Evolutionary conservation across 129 eudicot genomes (phyloP).

Genomic region (Chrysanthemum lavandulifolium): DNA sequence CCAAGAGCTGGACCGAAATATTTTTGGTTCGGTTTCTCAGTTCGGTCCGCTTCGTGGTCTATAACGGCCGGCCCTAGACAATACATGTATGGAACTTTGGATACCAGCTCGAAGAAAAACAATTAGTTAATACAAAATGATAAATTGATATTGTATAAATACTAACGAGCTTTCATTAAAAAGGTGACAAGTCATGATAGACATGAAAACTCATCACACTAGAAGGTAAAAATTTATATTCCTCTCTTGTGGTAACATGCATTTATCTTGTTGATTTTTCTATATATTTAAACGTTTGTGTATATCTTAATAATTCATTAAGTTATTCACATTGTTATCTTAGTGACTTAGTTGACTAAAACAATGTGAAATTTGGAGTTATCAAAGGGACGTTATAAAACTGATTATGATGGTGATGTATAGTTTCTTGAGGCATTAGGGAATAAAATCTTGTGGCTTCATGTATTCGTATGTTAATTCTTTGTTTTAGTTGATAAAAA

Average conservation of each 20-base stretch:
- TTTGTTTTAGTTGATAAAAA: slow-evolving; percentile 21
- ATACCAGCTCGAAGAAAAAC: too few relatives aligned
- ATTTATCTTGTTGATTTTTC: background rate
- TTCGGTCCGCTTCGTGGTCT: too few relatives aligned
- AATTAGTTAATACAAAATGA: too few relatives aligned
- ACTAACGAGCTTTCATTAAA: background rate
- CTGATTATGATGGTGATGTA: slow-evolving; percentile 19
- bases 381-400: slow-evolving; percentile 18
- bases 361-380: slow-evolving; percentile 26
- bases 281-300: background rate
- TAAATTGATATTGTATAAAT: background rate
- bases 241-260: slow-evolving; percentile 16
- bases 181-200: background rate
- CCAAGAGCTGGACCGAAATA: too few relatives aligned
- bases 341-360: background rate
- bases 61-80: too few relatives aligned
- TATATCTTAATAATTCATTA: background rate
- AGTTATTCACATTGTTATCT: background rate
- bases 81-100: too few relatives aligned
- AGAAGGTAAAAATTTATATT: slow-evolving; percentile 12
- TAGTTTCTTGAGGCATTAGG: slow-evolving; percentile 25
- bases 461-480: slow-evolving; percentile 19
- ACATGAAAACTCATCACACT: background rate
- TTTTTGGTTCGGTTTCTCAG: too few relatives aligned
- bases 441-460: slow-evolving; percentile 15